phyloP scores from a whole-genome alignment of 495 filamentous ascomycete genomes.

The Xylaria cubensis region DNA sequence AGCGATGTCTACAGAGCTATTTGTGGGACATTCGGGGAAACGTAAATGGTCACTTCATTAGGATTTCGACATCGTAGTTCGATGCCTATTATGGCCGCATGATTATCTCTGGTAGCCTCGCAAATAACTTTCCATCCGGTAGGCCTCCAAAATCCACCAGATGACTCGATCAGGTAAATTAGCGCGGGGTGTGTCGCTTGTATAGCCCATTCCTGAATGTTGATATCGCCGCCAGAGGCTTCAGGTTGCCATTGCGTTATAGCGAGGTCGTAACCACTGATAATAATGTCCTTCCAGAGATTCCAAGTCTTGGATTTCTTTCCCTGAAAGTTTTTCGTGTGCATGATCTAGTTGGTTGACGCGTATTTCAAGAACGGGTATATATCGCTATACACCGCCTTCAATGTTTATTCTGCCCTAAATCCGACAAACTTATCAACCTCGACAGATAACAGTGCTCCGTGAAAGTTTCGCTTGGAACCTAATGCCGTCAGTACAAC shows the following conservation, averaged over 20 bases:
- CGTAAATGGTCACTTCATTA: neutral
- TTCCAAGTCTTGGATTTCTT: slow-evolving; percentile 9
- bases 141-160: neutral
- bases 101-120: neutral
- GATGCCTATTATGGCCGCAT: neutral
- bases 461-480: neutral
- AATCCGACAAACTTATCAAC: neutral
- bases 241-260: neutral
- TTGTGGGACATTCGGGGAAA: neutral
- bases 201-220: slow-evolving; percentile 3
- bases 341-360: slow-evolving; percentile 16
- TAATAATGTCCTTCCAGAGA: neutral
- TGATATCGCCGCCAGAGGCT: neutral
- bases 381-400: neutral
- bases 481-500: neutral
- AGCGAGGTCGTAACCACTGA: neutral
- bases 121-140: neutral
- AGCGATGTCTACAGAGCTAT: neutral
- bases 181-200: neutral
- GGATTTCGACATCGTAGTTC: neutral
- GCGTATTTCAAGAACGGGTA: slow-evolving; percentile 25
- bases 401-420: neutral
- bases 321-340: neutral
- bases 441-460: neutral
- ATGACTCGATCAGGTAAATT: neutral